phyloP scores from a whole-genome alignment of 139 green algal species.

The Spirogloea muscicola region DNA sequence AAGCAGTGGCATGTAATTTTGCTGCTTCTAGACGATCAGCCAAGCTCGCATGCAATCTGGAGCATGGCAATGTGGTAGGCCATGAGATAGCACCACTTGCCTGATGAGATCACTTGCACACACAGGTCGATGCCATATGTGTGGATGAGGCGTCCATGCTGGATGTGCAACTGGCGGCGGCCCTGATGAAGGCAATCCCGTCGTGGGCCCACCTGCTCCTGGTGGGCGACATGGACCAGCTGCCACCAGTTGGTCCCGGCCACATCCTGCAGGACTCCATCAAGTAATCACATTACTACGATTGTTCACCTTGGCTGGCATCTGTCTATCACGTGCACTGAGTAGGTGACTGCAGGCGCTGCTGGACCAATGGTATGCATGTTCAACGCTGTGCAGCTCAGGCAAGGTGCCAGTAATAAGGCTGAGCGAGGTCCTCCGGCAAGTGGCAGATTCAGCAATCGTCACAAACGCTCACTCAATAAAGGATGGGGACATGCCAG shows the following conservation, averaged over 20 bases:
- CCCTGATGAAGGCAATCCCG: conserved; percentile 62
- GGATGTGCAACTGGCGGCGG: conserved; percentile 63
- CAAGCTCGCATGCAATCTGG: too few relatives aligned
- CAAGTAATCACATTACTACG: background rate
- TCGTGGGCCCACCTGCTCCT: conserved; percentile 62
- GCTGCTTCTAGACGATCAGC: too few relatives aligned
- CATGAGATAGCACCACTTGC: too few relatives aligned
- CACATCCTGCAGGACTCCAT: conserved; percentile 55
- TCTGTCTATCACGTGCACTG: background rate
- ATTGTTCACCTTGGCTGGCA: background rate
- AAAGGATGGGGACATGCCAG: conserved; percentile 41
- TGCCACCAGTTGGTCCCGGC: conserved; percentile 72
- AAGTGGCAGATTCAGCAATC: conserved; percentile 62
- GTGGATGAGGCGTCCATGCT: conserved; percentile 83
- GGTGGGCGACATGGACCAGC: conserved; percentile 82
- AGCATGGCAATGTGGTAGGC: too few relatives aligned
- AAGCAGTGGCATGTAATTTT: too few relatives aligned
- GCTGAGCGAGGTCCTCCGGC: conserved; percentile 70
- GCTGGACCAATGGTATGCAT: background rate
- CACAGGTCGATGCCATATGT: conserved; percentile 55
- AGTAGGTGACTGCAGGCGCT: background rate
- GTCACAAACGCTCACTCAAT: conserved; percentile 64
- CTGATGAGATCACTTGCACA: too few relatives aligned
- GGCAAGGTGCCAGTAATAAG: conserved; percentile 41
- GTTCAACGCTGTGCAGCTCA: conserved; percentile 6